These are phyloP conservation scores for Carallia brachiata DNA, from an alignment of 345 rosid genomes.

Conservation along the genomic window DNA sequence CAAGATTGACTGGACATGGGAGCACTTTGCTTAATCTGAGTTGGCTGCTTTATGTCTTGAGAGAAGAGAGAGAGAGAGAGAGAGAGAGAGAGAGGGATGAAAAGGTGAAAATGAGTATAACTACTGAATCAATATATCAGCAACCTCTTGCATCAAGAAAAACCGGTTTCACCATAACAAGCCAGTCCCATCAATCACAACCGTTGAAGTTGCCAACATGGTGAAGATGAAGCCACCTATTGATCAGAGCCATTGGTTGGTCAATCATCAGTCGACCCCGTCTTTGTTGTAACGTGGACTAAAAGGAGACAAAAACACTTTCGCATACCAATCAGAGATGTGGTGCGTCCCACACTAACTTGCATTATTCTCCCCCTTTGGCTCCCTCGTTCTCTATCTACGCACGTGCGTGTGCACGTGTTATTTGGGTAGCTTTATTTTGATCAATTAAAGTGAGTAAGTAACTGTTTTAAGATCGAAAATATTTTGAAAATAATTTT, in stretches of 20 bases:
- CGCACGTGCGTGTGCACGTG: too few relatives aligned
- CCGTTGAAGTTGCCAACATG: conserved; percentile 16
- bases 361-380: conserved; percentile 19
- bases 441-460: too few relatives aligned
- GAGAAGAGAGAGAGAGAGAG: neutral
- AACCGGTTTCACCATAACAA: conserved; percentile 4
- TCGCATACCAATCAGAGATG: neutral
- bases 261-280: neutral
- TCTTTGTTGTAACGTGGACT: neutral
- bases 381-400: too few relatives aligned
- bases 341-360: conserved; percentile 19
- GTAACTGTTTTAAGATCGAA: too few relatives aligned
- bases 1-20: conserved; percentile 15
- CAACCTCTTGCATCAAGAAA: conserved; percentile 12
- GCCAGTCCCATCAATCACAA: conserved; percentile 31
- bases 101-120: neutral
- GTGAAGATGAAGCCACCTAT: neutral
- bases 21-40: conserved; percentile 14
- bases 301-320: neutral
- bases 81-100: neutral
- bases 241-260: conserved; percentile 26
- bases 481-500: too few relatives aligned
- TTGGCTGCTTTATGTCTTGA: conserved; percentile 3
- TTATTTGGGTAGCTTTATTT: too few relatives aligned
- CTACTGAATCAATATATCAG: conserved; percentile 16